phyloP scores from a whole-genome alignment of 2,329 filamentous ascomycete species.

The Epichloe gansuensis region DNA sequence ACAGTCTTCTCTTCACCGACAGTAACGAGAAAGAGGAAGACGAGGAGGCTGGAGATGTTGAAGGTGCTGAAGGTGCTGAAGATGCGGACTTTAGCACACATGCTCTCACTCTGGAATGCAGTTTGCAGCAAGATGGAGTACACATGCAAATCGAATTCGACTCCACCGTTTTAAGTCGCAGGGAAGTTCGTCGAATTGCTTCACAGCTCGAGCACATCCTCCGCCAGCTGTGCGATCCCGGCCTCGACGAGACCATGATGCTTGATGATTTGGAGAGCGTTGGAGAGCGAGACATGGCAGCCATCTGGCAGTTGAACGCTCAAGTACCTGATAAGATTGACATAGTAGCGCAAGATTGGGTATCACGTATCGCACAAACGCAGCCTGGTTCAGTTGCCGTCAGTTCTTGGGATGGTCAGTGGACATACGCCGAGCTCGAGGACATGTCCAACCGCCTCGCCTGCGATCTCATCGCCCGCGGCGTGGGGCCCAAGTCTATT shows the following conservation, averaged over 20 bases:
- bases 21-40: background rate
- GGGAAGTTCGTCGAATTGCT: background rate
- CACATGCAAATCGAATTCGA: background rate
- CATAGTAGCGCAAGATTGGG: conserved; percentile 3
- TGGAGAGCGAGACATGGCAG: conserved; percentile 2
- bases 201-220: conserved; percentile 2
- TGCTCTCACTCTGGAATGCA: conserved; percentile 2
- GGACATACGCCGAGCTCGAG: conserved; percentile 22
- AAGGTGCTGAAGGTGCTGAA: background rate
- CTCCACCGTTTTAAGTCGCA: background rate
- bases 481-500: conserved; percentile 1
- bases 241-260: background rate
- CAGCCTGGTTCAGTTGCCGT: conserved; percentile 6
- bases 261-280: background rate
- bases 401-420: conserved; percentile 25
- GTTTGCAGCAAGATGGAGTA: background rate
- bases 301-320: conserved; percentile 6
- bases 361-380: background rate
- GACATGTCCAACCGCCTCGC: conserved; percentile 5
- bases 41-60: background rate
- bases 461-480: conserved; percentile 1
- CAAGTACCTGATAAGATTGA: conserved; percentile 1
- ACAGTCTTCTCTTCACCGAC: background rate
- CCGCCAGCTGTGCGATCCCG: background rate
- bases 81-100: background rate